Evolutionary conservation across 1,284 basidiomycete genomes (phyloP).

Genomic region (Ustilago esculenta): DNA sequence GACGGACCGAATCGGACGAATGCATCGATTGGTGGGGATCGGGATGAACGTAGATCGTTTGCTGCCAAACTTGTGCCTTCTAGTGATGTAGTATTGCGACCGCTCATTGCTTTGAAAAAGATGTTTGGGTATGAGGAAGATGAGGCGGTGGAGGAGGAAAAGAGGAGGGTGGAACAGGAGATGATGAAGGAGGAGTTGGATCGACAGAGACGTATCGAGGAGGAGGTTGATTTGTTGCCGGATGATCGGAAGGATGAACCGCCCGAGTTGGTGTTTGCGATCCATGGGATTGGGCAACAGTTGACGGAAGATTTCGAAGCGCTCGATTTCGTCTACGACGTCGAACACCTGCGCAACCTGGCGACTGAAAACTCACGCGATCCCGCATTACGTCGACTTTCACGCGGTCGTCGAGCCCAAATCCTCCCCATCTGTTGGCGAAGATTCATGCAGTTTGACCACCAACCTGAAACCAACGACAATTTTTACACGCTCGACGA

Average conservation of each 20-base stretch:
- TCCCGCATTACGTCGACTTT: slow-evolving; percentile 40
- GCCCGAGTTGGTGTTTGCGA: slow-evolving; percentile 54
- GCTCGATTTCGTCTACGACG: slow-evolving; percentile 62
- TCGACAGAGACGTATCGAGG: slow-evolving; percentile 21
- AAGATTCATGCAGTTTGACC: slow-evolving; percentile 67
- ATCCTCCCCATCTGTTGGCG: slow-evolving; percentile 73
- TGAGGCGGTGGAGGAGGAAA: slow-evolving; percentile 48
- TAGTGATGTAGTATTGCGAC: slow-evolving; percentile 43
- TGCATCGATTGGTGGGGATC: slow-evolving; percentile 18
- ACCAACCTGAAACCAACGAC: slow-evolving; percentile 65
- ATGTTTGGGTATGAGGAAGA: slow-evolving; percentile 47
- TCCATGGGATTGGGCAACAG: slow-evolving; percentile 64
- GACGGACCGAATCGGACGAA: slow-evolving; percentile 25
- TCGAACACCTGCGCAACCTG: slow-evolving; percentile 52
- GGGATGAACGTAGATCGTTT: slow-evolving; percentile 35
- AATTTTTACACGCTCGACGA: slow-evolving; percentile 69
- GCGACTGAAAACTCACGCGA: slow-evolving; percentile 45
- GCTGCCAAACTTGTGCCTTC: slow-evolving; percentile 45
- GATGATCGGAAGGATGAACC: slow-evolving; percentile 57
- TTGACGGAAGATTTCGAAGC: slow-evolving; percentile 53
- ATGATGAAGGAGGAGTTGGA: slow-evolving; percentile 50
- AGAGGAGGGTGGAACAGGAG: slow-evolving; percentile 48
- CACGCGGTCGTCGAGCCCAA: slow-evolving; percentile 68
- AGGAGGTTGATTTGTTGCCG: slow-evolving; percentile 16
- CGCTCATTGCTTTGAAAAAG: slow-evolving; percentile 36